phyloP scores from a whole-genome alignment of 2,329 filamentous ascomycete species.

The Colletotrichum navitas region DNA sequence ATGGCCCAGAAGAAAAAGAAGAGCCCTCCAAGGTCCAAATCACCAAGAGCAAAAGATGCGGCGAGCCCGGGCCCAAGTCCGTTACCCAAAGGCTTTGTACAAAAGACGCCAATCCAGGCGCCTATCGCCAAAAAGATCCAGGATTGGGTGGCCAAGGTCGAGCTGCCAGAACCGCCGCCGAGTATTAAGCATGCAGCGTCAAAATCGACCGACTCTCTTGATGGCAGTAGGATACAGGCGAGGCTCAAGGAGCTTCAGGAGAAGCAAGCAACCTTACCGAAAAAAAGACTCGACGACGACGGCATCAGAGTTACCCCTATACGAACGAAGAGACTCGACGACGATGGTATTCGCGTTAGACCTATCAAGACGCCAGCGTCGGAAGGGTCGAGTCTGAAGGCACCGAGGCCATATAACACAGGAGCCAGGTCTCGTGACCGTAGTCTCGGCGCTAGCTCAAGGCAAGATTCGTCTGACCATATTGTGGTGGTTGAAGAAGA shows the following conservation, averaged over 20 bases:
- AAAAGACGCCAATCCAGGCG: conserved; percentile 66
- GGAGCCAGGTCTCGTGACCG: conserved; percentile 39
- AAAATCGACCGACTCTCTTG: conserved; percentile 51
- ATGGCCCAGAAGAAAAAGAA: conserved; percentile 70
- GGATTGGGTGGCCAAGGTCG: conserved; percentile 71
- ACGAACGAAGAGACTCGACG: conserved; percentile 48
- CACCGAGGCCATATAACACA: conserved; percentile 46
- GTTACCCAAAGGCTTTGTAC: conserved; percentile 71
- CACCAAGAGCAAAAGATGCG: conserved; percentile 47
- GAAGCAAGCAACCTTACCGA: conserved; percentile 38
- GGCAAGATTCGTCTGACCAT: conserved; percentile 46
- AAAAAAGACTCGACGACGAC: conserved; percentile 50
- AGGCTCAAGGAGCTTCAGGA: conserved; percentile 41
- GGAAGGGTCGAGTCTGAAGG: conserved; percentile 27
- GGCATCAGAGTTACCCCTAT: conserved; percentile 61
- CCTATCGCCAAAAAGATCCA: conserved; percentile 70
- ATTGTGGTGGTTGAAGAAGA: conserved; percentile 48
- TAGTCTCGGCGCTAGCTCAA: conserved; percentile 45
- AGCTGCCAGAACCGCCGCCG: conserved; percentile 58
- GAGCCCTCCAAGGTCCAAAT: conserved; percentile 57
- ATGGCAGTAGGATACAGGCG: conserved; percentile 46
- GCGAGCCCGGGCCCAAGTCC: conserved; percentile 53
- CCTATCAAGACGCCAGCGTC: conserved; percentile 41
- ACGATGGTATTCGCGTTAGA: conserved; percentile 52
- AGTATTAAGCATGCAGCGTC: conserved; percentile 54